Evolutionary conservation across 306 rosid genomes (phyloP).

Genomic region (Acacia melanoxylon): DNA sequence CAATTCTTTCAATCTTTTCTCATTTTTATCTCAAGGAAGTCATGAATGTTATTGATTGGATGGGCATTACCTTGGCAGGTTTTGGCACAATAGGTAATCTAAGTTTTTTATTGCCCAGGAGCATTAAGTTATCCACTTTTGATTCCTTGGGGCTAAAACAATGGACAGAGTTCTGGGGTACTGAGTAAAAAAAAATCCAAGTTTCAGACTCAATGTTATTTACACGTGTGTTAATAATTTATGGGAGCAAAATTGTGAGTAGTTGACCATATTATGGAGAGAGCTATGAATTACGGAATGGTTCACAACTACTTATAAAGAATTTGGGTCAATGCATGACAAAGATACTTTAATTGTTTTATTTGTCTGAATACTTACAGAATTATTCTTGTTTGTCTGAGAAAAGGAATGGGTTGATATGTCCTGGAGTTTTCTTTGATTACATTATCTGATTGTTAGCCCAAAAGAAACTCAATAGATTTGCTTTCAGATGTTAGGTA

Average conservation of each 20-base stretch:
- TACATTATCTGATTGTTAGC: slow-evolving; percentile 3
- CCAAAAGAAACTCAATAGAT: background rate
- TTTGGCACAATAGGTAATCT: slow-evolving; percentile 96
- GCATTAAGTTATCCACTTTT: background rate
- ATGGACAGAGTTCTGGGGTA: background rate
- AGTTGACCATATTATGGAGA: slow-evolving; percentile 15
- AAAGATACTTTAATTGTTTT: slow-evolving; percentile 3
- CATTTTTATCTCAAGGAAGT: slow-evolving; percentile 96
- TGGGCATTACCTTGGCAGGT: slow-evolving; percentile 88
- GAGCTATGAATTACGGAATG: background rate
- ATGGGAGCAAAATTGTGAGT: background rate
- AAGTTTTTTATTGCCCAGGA: slow-evolving; percentile 44
- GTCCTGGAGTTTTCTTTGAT: slow-evolving; percentile 8
- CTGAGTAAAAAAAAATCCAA: background rate
- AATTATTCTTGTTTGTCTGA: background rate
- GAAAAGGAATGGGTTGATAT: slow-evolving; percentile 14
- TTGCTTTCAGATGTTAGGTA: background rate
- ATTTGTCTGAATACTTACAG: background rate
- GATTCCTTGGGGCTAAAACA: slow-evolving; percentile 4
- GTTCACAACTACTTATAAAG: slow-evolving; percentile 2
- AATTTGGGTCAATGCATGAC: background rate
- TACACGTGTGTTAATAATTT: background rate
- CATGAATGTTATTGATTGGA: slow-evolving; percentile 94
- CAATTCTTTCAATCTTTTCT: slow-evolving; percentile 89
- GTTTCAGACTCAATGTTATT: slow-evolving; percentile 3